A percentile compares a stretch with the other conserved stretches of the same genome.
Evolutionary conservation across 2,329 filamentous ascomycete species (phyloP).

Genomic region (Didymella keratinophila): DNA sequence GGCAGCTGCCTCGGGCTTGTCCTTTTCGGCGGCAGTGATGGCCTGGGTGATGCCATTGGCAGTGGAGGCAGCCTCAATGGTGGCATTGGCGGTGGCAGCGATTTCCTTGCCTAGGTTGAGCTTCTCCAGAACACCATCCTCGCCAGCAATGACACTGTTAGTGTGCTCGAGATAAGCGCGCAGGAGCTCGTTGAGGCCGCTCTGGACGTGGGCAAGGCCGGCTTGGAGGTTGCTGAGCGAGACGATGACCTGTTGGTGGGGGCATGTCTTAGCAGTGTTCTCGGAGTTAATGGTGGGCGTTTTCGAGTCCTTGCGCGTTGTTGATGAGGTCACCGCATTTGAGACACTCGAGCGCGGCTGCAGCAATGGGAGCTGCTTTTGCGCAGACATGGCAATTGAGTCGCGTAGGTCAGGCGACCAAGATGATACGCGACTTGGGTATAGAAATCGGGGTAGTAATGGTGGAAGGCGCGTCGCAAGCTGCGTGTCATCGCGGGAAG

Average conservation of each 20-base stretch:
- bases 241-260: constrained; percentile 69
- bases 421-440: constrained; percentile 10
- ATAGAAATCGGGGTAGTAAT: constrained; percentile 11
- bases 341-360: constrained; percentile 6
- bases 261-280: constrained; percentile 17
- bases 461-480: constrained; percentile 12
- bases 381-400: constrained; percentile 20
- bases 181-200: constrained; percentile 78
- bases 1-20: constrained; percentile 22
- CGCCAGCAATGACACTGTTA: constrained; percentile 72
- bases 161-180: constrained; percentile 88
- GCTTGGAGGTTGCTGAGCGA: constrained; percentile 81
- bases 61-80: constrained; percentile 40
- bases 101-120: constrained; percentile 56
- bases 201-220: constrained; percentile 46
- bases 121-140: constrained; percentile 50
- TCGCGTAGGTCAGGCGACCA: constrained; percentile 40
- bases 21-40: constrained; percentile 25
- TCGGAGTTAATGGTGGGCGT: not conserved
- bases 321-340: not conserved
- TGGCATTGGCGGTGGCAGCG: constrained; percentile 39
- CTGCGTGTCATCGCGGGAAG: constrained; percentile 1
- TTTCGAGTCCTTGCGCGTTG: constrained; percentile 16
- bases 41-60: constrained; percentile 33
- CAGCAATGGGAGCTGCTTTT: constrained; percentile 16